Evolutionary conservation across 2,329 filamentous ascomycete species (phyloP), one percentile per base, ranked within the genome.

Genomic region (Trichocomaceae sp.): DNA sequence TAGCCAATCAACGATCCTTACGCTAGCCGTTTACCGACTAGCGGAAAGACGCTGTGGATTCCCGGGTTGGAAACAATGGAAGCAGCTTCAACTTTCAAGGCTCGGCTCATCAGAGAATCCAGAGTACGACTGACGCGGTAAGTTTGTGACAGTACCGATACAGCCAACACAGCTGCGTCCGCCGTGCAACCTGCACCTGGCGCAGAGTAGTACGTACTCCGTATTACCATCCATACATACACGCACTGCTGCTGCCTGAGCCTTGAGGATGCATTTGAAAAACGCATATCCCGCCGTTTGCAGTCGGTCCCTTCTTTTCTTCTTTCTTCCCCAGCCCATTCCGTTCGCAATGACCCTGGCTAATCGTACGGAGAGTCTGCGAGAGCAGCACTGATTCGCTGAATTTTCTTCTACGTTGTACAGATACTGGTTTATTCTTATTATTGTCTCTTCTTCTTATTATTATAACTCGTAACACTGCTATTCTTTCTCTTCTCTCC

Each of bases 101-200:
- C n/a, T n/a, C n/a, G n/a, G n/a, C n/a, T n/a, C 39, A 44, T 35
- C n/a, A 44, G 50, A 35, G 50, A 52, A 52, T 26, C 29, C 50
- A n/a, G n/a, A n/a, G n/a, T n/a, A 45, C 22, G 26, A 23, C 22
- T n/a, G 22, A 26, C 6, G 15, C 12, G 33, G 35, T 50, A 50
- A 39, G 13, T 19, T 50, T 35, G 19, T 35, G 33, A 46, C 50
- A 1, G 26, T 45, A 45, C 15, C 3, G 12, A 35, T 45, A 51
- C 49, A 31, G 39, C 39, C 39, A 41, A 1, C 3, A 2, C 15
- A 15, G 17, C n/a, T 8, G 8, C n/a, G n/a, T n/a, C n/a, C n/a
- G n/a, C n/a, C 3, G n/a, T 13, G 10, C 23, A 13, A 2, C 10
- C 42, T 26, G 15, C 5, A 22, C 15, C 47, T 23, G 26, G 26